Conservation (phyloP, 1,284 basidiomycete species). For the Leccinum subspadiceum region DNA sequence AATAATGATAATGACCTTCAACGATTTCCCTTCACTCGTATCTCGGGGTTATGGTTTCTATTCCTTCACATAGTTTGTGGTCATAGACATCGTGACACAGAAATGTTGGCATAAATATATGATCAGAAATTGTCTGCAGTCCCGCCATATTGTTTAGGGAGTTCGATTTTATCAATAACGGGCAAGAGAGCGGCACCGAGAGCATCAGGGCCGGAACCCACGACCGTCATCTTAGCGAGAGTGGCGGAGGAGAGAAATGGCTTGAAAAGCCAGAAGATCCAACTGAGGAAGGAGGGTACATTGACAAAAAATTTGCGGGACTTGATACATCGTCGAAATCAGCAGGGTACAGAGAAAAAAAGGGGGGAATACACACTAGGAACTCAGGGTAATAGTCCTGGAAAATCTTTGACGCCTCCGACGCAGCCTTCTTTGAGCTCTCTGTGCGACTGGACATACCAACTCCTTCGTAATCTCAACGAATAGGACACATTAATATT, state of each 20-base stretch:
- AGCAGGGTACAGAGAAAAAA: not conserved
- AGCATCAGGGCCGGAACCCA: conserved; percentile 57
- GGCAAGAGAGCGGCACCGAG: conserved; percentile 59
- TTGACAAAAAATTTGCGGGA: conserved; percentile 77
- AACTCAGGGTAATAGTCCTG: conserved; percentile 74
- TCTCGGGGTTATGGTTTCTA: not conserved
- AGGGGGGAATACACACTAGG: conserved; percentile 45
- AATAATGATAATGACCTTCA: not conserved
- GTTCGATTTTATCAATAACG: conserved; percentile 50
- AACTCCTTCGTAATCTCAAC: conserved; percentile 75
- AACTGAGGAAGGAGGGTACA: conserved; percentile 68
- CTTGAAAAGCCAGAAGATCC: conserved; percentile 84
- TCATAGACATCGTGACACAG: not conserved
- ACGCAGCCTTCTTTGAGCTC: conserved; percentile 72
- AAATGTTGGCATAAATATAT: not conserved
- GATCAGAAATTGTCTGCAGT: conserved; percentile 34
- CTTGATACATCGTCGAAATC: conserved; percentile 33
- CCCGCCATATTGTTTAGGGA: conserved; percentile 72
- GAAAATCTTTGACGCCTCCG: conserved; percentile 70
- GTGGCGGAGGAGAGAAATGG: conserved; percentile 66
- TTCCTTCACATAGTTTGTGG: not conserved
- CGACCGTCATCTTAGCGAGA: conserved; percentile 73
- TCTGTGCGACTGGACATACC: conserved; percentile 61
- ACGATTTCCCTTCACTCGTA: not conserved
- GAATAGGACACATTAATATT: not conserved